Evolutionary conservation across 192 early-diverging fungal genomes (phyloP), one percentile per base, ranked within the genome.

Genomic region (Coemansia sp.): DNA sequence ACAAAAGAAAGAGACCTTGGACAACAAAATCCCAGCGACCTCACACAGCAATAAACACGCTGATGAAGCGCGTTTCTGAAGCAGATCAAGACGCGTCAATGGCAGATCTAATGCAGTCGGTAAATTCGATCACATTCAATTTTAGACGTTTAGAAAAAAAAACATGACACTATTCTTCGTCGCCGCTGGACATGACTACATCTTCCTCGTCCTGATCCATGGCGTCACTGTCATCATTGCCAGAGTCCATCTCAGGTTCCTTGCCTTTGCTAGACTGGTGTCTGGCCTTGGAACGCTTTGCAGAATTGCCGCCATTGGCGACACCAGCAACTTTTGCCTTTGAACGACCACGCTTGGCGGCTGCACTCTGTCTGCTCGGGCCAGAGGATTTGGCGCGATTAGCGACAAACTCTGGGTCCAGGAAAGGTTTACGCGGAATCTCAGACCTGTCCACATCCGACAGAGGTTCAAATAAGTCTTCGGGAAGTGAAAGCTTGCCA

Each of bases 401-500:
- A 14, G 49, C 49, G n/a, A 79, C 54, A 73, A 73, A 79, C 60
- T 64, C 76, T 0, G 76, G 38, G 16, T 67, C 68, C 32, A 79
- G 48, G 32, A 65, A 72, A 25, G 65, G 58, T 44, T 65, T 55
- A 28, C 60, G 57, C 28, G 62, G 56, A n/a, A 64, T 30, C 2
- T 32, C 58, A 3, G 53, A 54, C 64, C 58, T 59, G 4, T 68
- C 57, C 3, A 47, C 44, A 14, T 61, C 64, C 8, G 54, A 2
- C 49, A 78, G 30, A 16, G 66, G 63, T 64, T 66, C 73, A 65
- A 90, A 96, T 0, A 95, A 62, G 24, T 93, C 89, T 0, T 79
- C 68, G 0, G 91, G 87, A 2, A 92, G 76, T 5, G 76, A 71
- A 14, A 91, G 85, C 49, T 84, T 77, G 0, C 86, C 89, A 6